Conservation (phyloP, 2,329 filamentous ascomycete genomes). For the Pleomassaria siparia region DNA sequence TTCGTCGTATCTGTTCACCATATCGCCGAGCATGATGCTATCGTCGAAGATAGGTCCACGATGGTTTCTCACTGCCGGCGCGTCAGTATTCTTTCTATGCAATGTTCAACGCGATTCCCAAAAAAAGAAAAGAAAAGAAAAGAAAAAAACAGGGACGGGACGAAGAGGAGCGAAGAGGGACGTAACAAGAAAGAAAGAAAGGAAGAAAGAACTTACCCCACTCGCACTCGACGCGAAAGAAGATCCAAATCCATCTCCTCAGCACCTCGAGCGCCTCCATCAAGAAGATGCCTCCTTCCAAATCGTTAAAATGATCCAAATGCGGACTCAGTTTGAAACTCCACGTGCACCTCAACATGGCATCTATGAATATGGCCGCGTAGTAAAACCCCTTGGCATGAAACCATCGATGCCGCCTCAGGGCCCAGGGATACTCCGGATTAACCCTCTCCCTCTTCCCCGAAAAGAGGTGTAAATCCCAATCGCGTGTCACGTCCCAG, state of each 20-base stretch:
- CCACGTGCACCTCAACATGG: constrained; percentile 87
- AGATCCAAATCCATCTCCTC: constrained; percentile 94
- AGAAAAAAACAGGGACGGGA: not conserved
- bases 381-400: constrained; percentile 78
- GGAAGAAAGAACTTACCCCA: constrained; percentile 64
- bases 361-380: constrained; percentile 72
- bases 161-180: too few species aligned
- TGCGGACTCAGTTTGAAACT: constrained; percentile 81
- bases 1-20: constrained; percentile 63
- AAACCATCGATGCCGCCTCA: constrained; percentile 75
- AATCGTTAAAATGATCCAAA: constrained; percentile 79
- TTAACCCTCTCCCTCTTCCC: constrained; percentile 58
- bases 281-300: constrained; percentile 85
- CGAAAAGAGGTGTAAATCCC: constrained; percentile 86
- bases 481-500: constrained; percentile 96
- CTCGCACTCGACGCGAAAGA: constrained; percentile 92
- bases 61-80: constrained; percentile 53
- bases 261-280: constrained; percentile 86
- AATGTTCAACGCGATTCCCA: not conserved
- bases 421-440: constrained; percentile 71
- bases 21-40: constrained; percentile 68
- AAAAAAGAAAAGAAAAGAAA: not conserved
- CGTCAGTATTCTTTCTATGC: constrained; percentile 12
- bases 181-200: not conserved
- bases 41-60: constrained; percentile 64